Percentiles rank a stretch among this genome's conserved stretches.
Evolutionary conservation across 495 filamentous ascomycete species (phyloP).

Genomic region (Daldinia grandis): DNA sequence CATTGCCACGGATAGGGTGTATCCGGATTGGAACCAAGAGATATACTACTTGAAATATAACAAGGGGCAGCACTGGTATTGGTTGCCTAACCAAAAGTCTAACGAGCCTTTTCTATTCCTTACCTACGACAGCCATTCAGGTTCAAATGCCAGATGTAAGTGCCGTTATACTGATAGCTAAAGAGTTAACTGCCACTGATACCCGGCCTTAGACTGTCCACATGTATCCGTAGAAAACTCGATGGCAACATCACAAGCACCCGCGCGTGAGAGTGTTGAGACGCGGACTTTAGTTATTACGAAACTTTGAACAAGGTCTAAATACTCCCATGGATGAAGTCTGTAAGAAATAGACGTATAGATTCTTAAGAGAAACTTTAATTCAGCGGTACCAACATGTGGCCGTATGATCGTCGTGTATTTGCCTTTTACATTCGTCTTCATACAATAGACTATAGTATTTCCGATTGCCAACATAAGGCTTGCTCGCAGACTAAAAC

Average conservation of each 20-base stretch:
- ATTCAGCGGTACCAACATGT: too few species aligned
- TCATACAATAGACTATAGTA: neutral
- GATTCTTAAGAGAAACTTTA: neutral
- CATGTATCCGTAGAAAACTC: constrained; percentile 17
- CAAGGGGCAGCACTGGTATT: constrained; percentile 15
- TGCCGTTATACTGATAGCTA: neutral
- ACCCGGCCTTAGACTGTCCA: constrained; percentile 8
- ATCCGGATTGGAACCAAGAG: constrained; percentile 19
- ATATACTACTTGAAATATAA: constrained; percentile 22
- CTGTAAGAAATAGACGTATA: neutral
- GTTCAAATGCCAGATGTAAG: constrained; percentile 21
- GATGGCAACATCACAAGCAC: neutral
- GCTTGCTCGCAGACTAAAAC: neutral
- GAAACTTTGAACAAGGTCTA: neutral
- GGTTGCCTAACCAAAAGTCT: constrained; percentile 15
- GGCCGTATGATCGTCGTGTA: neutral
- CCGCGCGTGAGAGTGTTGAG: constrained; percentile 13
- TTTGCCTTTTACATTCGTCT: neutral
- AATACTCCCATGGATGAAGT: neutral
- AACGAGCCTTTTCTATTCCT: constrained; percentile 14
- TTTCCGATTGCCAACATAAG: neutral
- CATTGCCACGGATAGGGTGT: constrained; percentile 20
- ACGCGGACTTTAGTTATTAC: constrained; percentile 20
- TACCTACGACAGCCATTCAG: constrained; percentile 18
- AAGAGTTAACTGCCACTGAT: neutral